Evolutionary conservation across 768 basidiomycete genomes (phyloP).

Genomic region (Leccinum olivaceopallidum): DNA sequence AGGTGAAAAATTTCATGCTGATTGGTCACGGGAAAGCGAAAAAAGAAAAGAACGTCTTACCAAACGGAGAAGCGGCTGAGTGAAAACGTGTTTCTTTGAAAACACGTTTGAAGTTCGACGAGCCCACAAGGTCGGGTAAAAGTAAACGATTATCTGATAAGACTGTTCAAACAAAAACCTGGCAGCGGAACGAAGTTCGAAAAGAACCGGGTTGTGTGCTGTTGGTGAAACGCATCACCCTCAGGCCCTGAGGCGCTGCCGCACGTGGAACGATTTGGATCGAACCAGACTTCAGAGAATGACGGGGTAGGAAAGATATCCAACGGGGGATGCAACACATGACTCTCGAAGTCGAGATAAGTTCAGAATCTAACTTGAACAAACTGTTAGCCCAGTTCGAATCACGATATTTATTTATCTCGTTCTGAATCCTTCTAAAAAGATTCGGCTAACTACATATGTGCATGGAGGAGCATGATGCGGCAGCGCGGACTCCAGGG

Average conservation of each 20-base stretch:
- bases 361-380: not conserved
- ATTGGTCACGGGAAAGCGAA: not conserved
- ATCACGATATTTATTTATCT: not conserved
- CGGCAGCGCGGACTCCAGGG: not conserved
- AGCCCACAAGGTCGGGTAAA: not conserved
- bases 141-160: not conserved
- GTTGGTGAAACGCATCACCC: not conserved
- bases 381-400: not conserved
- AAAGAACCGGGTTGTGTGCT: not conserved
- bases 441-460: not conserved
- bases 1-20: slow-evolving; percentile 3
- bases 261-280: not conserved
- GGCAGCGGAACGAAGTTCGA: not conserved
- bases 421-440: not conserved
- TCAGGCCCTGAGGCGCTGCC: not conserved
- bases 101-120: not conserved
- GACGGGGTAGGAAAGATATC: not conserved
- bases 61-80: slow-evolving; percentile 5
- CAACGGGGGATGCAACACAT: not conserved
- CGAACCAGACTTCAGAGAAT: not conserved
- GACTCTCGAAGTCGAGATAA: not conserved
- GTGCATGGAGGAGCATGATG: not conserved
- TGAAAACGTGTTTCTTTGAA: not conserved
- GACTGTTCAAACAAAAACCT: not conserved
- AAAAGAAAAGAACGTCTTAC: not conserved